These are phyloP conservation scores for Parachaetomium inaequale DNA, from an alignment of 495 filamentous ascomycete species.

Conservation along the genomic window DNA sequence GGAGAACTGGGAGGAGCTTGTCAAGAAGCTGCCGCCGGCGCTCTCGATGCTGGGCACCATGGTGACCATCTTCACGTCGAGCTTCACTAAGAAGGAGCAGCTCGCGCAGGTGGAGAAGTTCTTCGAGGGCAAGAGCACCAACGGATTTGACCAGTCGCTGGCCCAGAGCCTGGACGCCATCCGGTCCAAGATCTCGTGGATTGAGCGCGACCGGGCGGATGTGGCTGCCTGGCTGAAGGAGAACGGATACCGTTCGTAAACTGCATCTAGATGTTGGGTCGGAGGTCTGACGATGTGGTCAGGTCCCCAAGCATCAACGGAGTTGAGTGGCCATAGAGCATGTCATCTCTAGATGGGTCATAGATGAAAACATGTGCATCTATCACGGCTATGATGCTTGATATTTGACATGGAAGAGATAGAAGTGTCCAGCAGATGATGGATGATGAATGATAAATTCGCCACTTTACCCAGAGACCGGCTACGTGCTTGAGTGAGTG, in stretches of 20 bases:
- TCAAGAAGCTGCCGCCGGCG: slow-evolving; percentile 74
- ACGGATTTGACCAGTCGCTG: slow-evolving; percentile 61
- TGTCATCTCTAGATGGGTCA: slow-evolving; percentile 10
- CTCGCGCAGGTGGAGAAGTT: slow-evolving; percentile 71
- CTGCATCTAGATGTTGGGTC: neutral
- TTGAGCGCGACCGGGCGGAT: slow-evolving; percentile 54
- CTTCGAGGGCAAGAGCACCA: slow-evolving; percentile 76
- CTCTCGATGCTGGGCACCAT: slow-evolving; percentile 81
- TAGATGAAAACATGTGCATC: neutral
- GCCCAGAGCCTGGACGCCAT: slow-evolving; percentile 62
- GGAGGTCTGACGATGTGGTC: slow-evolving; percentile 20
- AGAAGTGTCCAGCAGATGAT: neutral
- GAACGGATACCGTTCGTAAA: slow-evolving; percentile 35
- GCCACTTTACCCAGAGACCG: neutral
- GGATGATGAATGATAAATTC: neutral
- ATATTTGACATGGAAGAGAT: neutral
- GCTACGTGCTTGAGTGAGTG: neutral
- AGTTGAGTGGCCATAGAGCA: neutral
- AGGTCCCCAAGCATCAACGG: slow-evolving; percentile 10
- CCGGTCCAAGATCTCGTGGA: slow-evolving; percentile 57
- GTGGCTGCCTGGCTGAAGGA: slow-evolving; percentile 50
- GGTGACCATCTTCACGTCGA: slow-evolving; percentile 76
- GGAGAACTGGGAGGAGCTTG: slow-evolving; percentile 77
- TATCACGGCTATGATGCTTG: neutral
- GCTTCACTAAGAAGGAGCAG: slow-evolving; percentile 75